Conservation (phyloP, 2,329 filamentous ascomycete genomes). For the Botrytis paeoniae region DNA sequence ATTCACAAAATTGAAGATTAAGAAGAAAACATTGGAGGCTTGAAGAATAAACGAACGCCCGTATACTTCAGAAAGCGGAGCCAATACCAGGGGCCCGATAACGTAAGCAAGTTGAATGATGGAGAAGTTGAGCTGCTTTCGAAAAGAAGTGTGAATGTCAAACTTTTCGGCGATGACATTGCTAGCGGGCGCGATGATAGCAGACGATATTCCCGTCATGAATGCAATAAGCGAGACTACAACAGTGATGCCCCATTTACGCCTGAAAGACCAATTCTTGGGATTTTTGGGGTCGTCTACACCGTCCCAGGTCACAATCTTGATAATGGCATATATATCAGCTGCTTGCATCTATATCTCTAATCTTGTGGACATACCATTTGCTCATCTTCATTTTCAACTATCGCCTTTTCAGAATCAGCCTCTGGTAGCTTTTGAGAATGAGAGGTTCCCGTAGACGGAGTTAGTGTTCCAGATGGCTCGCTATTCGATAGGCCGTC, state of each 20-base stretch:
- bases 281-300: slow-evolving; percentile 25
- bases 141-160: not conserved
- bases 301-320: slow-evolving; percentile 22
- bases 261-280: slow-evolving; percentile 35
- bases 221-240: slow-evolving; percentile 28
- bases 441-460: not conserved
- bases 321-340: not conserved
- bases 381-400: not conserved
- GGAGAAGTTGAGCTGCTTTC: not conserved
- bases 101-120: slow-evolving; percentile 37
- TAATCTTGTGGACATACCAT: not conserved
- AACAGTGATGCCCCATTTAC: slow-evolving; percentile 25
- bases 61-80: slow-evolving; percentile 59
- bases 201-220: slow-evolving; percentile 44
- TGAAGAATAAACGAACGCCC: slow-evolving; percentile 42
- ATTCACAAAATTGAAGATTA: slow-evolving; percentile 43
- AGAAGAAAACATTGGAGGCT: slow-evolving; percentile 42
- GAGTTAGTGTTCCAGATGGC: not conserved
- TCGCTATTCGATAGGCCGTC: not conserved
- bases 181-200: slow-evolving; percentile 47
- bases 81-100: slow-evolving; percentile 57
- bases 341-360: not conserved
- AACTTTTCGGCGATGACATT: slow-evolving; percentile 45
- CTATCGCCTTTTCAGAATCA: not conserved
- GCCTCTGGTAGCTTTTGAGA: not conserved